phyloP scores from a whole-genome alignment of 2,329 filamentous ascomycete species.

The Achaetomium macrosporum region DNA sequence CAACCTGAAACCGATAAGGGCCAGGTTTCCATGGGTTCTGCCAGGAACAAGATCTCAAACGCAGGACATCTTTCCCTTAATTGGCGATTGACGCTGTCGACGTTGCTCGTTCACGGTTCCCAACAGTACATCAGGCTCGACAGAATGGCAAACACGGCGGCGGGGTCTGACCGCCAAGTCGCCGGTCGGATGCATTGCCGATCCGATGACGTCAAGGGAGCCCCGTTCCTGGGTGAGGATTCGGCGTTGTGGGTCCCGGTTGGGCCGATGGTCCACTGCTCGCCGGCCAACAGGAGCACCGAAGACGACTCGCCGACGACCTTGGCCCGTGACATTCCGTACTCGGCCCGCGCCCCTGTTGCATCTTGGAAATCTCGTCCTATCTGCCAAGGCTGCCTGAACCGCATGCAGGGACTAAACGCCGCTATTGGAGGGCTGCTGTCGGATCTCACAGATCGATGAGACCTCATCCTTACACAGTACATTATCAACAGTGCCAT shows the following conservation, averaged over 20 bases:
- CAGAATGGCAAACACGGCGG: conserved; percentile 7
- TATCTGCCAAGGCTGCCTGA: neutral
- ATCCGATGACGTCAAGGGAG: conserved; percentile 22
- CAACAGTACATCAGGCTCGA: neutral
- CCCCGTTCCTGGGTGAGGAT: conserved; percentile 1
- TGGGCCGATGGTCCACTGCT: neutral
- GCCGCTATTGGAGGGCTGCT: conserved; percentile 6
- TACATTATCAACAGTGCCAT: neutral
- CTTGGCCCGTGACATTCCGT: conserved; percentile 13
- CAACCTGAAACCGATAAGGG: neutral
- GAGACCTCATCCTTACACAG: neutral
- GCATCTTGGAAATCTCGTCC: conserved; percentile 2
- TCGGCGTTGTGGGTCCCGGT: conserved; percentile 11
- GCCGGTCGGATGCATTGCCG: conserved; percentile 14
- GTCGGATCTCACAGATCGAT: neutral
- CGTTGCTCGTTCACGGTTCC: too few relatives aligned
- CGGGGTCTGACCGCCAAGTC: conserved; percentile 15
- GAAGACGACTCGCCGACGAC: conserved; percentile 6
- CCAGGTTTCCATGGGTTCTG: neutral
- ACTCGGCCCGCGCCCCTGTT: neutral
- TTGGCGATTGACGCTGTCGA: too few relatives aligned
- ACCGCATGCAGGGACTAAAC: conserved; percentile 5
- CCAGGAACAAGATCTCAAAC: conserved; percentile 7
- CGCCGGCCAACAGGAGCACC: neutral
- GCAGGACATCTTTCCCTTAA: neutral